Conservation (phyloP, 371 early-diverging fungal genomes). For the Mucor indicus region DNA sequence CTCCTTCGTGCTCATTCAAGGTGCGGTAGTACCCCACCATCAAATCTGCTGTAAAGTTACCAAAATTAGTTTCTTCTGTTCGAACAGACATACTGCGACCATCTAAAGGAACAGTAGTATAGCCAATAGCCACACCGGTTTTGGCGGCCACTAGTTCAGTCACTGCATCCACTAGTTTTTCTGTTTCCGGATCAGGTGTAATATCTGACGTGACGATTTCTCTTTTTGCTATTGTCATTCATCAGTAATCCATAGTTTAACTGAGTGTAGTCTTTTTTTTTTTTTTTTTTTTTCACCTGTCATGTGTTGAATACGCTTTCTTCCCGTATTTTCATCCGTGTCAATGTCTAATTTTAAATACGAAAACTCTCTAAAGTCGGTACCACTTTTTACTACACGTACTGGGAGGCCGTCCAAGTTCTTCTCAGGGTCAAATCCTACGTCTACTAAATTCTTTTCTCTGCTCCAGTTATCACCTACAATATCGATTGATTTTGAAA, state of each 20-base stretch:
- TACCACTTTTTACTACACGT: conserved; percentile 60
- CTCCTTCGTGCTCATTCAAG: no score
- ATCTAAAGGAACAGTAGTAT: conserved; percentile 47
- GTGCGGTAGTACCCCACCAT: conserved; percentile 51
- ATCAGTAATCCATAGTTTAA: no score
- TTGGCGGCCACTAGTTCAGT: conserved; percentile 37
- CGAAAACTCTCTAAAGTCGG: conserved; percentile 62
- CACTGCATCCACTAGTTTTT: conserved; percentile 34
- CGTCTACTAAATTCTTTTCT: conserved; percentile 20
- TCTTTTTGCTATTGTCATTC: conserved; percentile 35
- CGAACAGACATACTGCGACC: conserved; percentile 54
- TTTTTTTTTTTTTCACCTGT: conserved; percentile 17
- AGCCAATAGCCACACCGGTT: conserved; percentile 47
- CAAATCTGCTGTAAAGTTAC: conserved; percentile 60
- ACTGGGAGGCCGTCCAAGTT: conserved; percentile 17
- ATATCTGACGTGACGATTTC: conserved; percentile 32
- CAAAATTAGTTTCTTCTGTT: conserved; percentile 56
- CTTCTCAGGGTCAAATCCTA: conserved; percentile 37
- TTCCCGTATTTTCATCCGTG: conserved; percentile 10
- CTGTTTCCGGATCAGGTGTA: conserved; percentile 33
- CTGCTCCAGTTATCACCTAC: conserved; percentile 30
- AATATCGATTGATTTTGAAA: conserved; percentile 44
- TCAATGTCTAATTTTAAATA: conserved; percentile 34
- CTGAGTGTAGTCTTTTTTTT: neutral
- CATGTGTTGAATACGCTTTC: conserved; percentile 20